These are phyloP conservation scores for Coprinopsis marcescibilis DNA, from an alignment of 768 basidiomycete genomes.

Conservation along the genomic window DNA sequence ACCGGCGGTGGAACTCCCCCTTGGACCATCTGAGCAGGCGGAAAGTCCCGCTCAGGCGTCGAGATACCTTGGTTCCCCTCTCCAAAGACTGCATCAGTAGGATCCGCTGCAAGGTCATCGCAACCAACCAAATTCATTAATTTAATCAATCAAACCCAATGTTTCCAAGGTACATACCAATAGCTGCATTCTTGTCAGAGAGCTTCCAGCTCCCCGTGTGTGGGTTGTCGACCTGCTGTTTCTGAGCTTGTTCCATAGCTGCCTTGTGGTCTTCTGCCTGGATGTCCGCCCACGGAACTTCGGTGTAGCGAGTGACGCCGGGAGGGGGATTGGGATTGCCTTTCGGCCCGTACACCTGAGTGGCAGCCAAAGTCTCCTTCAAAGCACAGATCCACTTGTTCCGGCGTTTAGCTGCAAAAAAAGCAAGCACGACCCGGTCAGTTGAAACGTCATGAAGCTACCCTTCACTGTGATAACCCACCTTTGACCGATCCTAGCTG, in stretches of 20 bases:
- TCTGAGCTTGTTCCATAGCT: constrained; percentile 18
- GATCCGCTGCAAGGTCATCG: constrained; percentile 19
- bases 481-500: constrained; percentile 74
- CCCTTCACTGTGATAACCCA: constrained; percentile 19
- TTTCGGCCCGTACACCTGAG: constrained; percentile 62
- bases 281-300: constrained; percentile 69
- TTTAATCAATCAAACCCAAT: not conserved
- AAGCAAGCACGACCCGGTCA: too few relatives aligned
- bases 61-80: constrained; percentile 29
- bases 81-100: constrained; percentile 40
- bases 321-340: constrained; percentile 54
- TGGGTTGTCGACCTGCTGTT: constrained; percentile 18
- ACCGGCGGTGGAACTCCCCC: not conserved
- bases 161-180: constrained; percentile 32
- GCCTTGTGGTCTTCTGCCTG: constrained; percentile 33
- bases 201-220: constrained; percentile 44
- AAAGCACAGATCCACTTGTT: constrained; percentile 93
- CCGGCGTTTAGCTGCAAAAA: constrained; percentile 55
- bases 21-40: not conserved
- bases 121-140: not conserved
- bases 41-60: not conserved
- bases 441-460: not conserved
- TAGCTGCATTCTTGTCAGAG: constrained; percentile 44
- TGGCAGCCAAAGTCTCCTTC: constrained; percentile 62
- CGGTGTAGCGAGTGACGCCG: constrained; percentile 53